Evolutionary conservation across 768 basidiomycete species (phyloP), one percentile per base, ranked within the genome.

Genomic region (Tricholoma saponaceum): DNA sequence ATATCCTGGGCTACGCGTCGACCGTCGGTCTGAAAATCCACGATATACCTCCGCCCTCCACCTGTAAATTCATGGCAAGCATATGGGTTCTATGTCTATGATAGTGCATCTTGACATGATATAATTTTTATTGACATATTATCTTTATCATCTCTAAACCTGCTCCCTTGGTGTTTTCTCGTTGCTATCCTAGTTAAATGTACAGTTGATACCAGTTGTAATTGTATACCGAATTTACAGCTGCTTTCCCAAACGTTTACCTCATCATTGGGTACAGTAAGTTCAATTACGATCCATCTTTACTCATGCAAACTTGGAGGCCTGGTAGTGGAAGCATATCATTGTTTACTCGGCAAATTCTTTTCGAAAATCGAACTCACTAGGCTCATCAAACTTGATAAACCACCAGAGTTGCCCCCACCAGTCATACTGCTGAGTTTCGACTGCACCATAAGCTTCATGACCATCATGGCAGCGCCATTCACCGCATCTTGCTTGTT

Each of bases 401-500:
- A 67, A 0, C 90, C 90, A 39, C 90, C 88, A 20, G 89, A 90
- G 66, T 83, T 80, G 13, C 82, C 74, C 0, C 90, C 88, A 3
- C 85, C 87, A 16, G 70, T 74, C 1, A 73, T 68, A 26, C 70
- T 74, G 61, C 77, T 77, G 63, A 85, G 76, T 70, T 87, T 85
- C 41, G 81, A 83, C 66, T 89, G 84, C 5, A 91, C 83, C 44
- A 93, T 66, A 39, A 94, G 75, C 74, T 95, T 93, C 82, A 92
- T 86, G 57, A 90, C 83, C 0, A 88, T 93, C 84, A 87, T 86
- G 3, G 87, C 91, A 46, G 93, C 93, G 12, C 88, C 82, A 57
- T 89, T 91, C 66, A 95, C 84, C 8, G 86, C 86, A 64, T 93
- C 90, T 65, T 95, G 92, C 73, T 90, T 91, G 67, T 79, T 79